Base-by-base conservation (phyloP, 78 protist species). In the Dictyostelium purpureum region DNA sequence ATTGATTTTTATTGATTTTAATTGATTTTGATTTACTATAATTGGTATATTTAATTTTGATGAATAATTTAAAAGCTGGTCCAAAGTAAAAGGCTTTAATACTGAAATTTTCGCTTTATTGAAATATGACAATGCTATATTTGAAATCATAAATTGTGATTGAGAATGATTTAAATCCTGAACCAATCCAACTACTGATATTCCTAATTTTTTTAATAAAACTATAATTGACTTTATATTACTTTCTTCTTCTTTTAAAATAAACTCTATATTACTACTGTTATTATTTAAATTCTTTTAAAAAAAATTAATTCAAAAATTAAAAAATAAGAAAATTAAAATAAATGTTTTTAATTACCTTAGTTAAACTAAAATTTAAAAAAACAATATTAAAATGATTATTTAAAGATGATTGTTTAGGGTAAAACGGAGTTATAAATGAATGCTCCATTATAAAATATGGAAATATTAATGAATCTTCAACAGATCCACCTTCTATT, bases 21-120 rank as follows among this genome's bases (percentile, higher is more conserved):
- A 21, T 56, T 6, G 49, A 33, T 74, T 45, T 19, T 21, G 21
- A 56, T 77, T 56, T 26, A 14, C 28, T 21, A 77, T n/a, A 3
- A 57, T 56, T 40, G 70, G 49, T 31, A 77, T 77, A 38, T 37
- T 38, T 37, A 77, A 56, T 56, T 4, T 38, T 31, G 45, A 19
- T 19, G 80, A 49, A 18, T 51, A 19, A 2, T 3, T 43, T 45
- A 14, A 51, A 11, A 74, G 12, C 7, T 51, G 35, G 6, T 28
- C 40, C 6, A 33, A 33, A n/a, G 35, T 16, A 49, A 85, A 45
- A 43, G 91, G 81, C 21, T 40, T 38, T 28, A 85, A 33, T 57
- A 85, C 54, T 6, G 91, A 73, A 73, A 85, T 85, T n/a, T 73
- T 85, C 0, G 91, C 91, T 43, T 85, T 85, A 2, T 18, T 31